Base-by-base conservation (phyloP, 805 yeast genomes). In the Candida adriatica region DNA sequence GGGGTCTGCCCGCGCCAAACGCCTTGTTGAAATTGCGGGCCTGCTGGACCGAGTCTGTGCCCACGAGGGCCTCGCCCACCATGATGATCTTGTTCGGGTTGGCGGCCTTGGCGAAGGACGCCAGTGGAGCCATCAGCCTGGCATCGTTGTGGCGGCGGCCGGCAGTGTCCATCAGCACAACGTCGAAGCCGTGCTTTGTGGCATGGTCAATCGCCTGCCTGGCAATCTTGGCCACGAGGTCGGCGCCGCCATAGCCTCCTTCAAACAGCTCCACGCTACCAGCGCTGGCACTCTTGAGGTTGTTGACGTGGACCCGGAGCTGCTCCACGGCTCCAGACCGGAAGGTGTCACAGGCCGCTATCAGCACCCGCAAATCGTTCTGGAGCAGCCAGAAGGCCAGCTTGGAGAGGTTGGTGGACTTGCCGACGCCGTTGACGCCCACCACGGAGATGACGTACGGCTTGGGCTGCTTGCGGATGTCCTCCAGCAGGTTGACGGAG, bases 281-380 rank as follows among this genome's bases (percentile, higher is more conserved):
- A 4, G 69, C 56, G 28, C 68, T 70, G 25, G 88, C 64, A 40
- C 75, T 75, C 32, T 78, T 73, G 41, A 90, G 64, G 49, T 92
- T 84, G 39, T 79, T 78, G 3, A 90, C 97, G 59, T 90, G 98
- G 2, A 88, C 95, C 45, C 92, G 76, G 39, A 90, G 66, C 60
- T 90, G 98, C 56, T 90, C 97, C n/a, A 90, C 96, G 1, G 98
- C 98, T 31, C 98, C 98, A 1, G 96, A 85, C 58, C 98, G 72
- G 62, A 90, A 90, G 1, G 98, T 92, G 61, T 90, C 98, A 61
- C 97, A 90, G 0, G 98, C 98, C 15, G 95, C 94, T 47, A 90
- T 82, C 31, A 90, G 66, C 2, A 90, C 95, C 43, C 73, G 75
- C 55, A 84, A 68, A 51, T 90, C 77, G 56, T 92, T 90, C 51